These are phyloP conservation scores for Fusarium sp. DNA, from an alignment of 2,329 filamentous ascomycete species.

Conservation along the genomic window DNA sequence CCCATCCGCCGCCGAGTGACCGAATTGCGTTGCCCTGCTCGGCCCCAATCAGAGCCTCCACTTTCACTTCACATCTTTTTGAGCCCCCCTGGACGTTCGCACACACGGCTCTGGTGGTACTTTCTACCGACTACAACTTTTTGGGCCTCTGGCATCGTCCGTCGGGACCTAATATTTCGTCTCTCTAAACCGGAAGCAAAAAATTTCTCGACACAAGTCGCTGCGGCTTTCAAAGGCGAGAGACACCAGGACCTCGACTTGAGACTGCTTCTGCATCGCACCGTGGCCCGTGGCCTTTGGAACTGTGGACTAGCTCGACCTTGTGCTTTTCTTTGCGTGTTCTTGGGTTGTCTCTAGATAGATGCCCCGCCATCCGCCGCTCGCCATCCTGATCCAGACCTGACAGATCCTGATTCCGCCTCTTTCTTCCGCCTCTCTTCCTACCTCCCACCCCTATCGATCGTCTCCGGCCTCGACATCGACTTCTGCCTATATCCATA, in stretches of 20 bases:
- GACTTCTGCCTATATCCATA: conserved; percentile 35
- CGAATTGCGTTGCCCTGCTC: conserved; percentile 40
- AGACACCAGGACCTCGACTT: conserved; percentile 15
- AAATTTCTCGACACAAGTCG: conserved; percentile 11
- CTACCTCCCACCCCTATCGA: conserved; percentile 37
- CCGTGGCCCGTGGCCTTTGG: conserved; percentile 30
- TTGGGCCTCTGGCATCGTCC: conserved; percentile 39
- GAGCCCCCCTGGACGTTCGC: conserved; percentile 36
- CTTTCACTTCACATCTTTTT: conserved; percentile 30
- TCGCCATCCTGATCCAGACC: conserved; percentile 43
- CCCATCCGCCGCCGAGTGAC: conserved; percentile 28
- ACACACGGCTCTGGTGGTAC: conserved; percentile 35
- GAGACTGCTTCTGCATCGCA: conserved; percentile 10
- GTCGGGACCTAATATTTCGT: conserved; percentile 36
- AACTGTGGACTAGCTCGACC: conserved; percentile 33
- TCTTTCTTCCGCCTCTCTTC: conserved; percentile 35
- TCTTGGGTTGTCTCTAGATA: conserved; percentile 41
- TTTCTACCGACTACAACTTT: conserved; percentile 37
- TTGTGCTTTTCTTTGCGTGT: conserved; percentile 35
- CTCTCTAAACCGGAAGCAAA: conserved; percentile 16
- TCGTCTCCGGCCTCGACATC: conserved; percentile 41
- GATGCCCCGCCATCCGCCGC: conserved; percentile 45
- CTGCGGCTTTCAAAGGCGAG: conserved; percentile 18
- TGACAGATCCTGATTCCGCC: conserved; percentile 46
- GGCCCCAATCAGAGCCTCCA: conserved; percentile 38